Evolutionary conservation across 345 rosid species (phyloP).

Genomic region (Syzygium aqueum): DNA sequence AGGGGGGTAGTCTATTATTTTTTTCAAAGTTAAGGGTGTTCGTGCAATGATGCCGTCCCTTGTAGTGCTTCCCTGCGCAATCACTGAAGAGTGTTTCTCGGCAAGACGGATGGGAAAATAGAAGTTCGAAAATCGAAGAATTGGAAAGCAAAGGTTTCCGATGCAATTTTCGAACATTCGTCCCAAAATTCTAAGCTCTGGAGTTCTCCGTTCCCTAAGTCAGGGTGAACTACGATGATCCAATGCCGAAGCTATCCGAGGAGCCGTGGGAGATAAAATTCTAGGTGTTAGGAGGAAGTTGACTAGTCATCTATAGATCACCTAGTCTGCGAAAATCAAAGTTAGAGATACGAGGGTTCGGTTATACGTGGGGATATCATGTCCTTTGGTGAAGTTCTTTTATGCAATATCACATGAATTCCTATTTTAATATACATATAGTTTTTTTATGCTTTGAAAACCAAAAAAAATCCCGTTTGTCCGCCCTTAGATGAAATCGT

Average conservation of each 20-base stretch:
- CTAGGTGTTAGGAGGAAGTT: not conserved
- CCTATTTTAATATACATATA: not conserved
- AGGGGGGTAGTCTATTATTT: not conserved
- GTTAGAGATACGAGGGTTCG: not conserved
- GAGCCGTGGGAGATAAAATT: not conserved
- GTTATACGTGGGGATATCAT: not conserved
- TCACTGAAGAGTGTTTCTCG: not conserved
- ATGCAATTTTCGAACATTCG: not conserved
- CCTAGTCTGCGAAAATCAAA: not conserved
- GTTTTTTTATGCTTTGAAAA: not conserved
- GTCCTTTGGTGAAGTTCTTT: not conserved
- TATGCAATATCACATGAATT: not conserved
- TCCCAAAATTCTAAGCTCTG: not conserved
- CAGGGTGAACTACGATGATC: not conserved
- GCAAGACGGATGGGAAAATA: not conserved
- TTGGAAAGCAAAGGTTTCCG: not conserved
- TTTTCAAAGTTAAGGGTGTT: not conserved
- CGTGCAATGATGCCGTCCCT: not conserved
- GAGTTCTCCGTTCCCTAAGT: not conserved
- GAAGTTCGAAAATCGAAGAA: too few species aligned
- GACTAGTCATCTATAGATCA: not conserved
- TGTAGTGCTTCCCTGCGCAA: not conserved
- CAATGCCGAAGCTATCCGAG: not conserved
- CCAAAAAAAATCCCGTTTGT: not conserved
- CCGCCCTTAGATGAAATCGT: not conserved